Evolutionary conservation across 2,329 filamentous ascomycete species (phyloP), one percentile per base, ranked within the genome.

Genomic region (Aspergillus ochraceus): DNA sequence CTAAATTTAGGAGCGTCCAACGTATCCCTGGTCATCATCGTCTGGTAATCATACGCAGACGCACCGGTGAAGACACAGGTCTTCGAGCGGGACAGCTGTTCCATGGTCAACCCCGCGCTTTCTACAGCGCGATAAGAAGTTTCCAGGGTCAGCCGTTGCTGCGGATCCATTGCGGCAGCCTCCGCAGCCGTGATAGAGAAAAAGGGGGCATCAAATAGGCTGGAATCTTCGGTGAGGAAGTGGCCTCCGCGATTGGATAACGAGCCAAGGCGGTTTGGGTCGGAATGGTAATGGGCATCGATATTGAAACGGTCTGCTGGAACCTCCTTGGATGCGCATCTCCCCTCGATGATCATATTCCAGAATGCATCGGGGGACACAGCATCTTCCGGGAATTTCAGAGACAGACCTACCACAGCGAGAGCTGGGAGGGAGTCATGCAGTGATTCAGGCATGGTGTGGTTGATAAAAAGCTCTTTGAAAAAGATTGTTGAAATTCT

Each of bases 1-100:
- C 59, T 58, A 47, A 20, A 58, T 45, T 62, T 66, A 6, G 62
- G 62, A 19, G 62, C 39, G 14, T 57, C 50, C 24, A 64, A 51
- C 4, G 60, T 50, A 9, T 74, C 72, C 19, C 63, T 63, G 4
- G 54, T 47, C 14, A 68, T 60, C 3, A 71, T 32, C 8, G 61
- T 52, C 5, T 59, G 49, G 54, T 76, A 77, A 53, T 79, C 75
- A 6, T 61, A 51, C 36, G 61, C 61, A 55, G 72, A 72, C 0
- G 65, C 54, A 9, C 73, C 75, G 6, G 71, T 66, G 58, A 71
- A 75, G 2, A 77, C 74, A 14, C 67, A 66, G 1, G 74, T 77
- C 20, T 67, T 62, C 4, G 71, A 71, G 3, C 74, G 71, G 2
- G 55, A 56, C 9, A 77, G 57, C 6, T 59, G 52, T n/a, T 73